Evolutionary conservation across 768 basidiomycete genomes (phyloP).

Genomic region (Hebeloma cylindrosporum): DNA sequence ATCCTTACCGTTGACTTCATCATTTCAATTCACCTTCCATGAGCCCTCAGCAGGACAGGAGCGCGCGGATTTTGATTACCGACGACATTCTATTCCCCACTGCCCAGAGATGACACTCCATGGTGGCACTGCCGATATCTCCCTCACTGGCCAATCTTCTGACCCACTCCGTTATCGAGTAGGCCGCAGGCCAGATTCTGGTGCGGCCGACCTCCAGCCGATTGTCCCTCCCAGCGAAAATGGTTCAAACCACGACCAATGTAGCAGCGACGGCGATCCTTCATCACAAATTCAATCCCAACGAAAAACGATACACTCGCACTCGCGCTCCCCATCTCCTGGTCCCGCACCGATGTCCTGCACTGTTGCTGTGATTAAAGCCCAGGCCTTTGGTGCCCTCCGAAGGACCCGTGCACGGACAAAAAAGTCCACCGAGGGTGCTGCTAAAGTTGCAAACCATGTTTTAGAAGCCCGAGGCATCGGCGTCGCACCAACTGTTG

Average conservation of each 20-base stretch:
- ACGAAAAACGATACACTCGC: conserved; percentile 43
- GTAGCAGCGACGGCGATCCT: conserved; percentile 58
- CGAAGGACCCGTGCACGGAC: conserved; percentile 74
- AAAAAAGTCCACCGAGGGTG: conserved; percentile 69
- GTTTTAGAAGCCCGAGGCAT: conserved; percentile 82
- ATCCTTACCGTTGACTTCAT: conserved; percentile 62
- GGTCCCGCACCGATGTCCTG: conserved; percentile 57
- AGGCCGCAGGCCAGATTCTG: conserved; percentile 48
- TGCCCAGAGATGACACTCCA: conserved; percentile 67
- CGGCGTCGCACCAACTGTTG: conserved; percentile 33
- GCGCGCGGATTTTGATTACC: conserved; percentile 64
- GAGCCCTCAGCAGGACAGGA: conserved; percentile 54
- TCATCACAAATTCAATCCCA: conserved; percentile 46
- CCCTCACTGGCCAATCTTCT: conserved; percentile 47
- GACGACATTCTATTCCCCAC: conserved; percentile 53
- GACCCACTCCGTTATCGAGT: conserved; percentile 65
- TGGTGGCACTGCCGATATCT: conserved; percentile 72
- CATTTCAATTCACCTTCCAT: conserved; percentile 66
- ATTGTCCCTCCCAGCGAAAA: conserved; percentile 52
- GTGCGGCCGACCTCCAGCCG: conserved; percentile 43
- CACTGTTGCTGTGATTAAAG: conserved; percentile 88
- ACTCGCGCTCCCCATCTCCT: conserved; percentile 52
- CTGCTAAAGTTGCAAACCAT: conserved; percentile 75
- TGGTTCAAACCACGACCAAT: conserved; percentile 50
- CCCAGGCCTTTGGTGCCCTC: conserved; percentile 83